A percentile compares a stretch with the other conserved stretches of the same genome.
phyloP scores from a whole-genome alignment of 1,139 yeast species.

The Nadsonia starkeyi-henricii region DNA sequence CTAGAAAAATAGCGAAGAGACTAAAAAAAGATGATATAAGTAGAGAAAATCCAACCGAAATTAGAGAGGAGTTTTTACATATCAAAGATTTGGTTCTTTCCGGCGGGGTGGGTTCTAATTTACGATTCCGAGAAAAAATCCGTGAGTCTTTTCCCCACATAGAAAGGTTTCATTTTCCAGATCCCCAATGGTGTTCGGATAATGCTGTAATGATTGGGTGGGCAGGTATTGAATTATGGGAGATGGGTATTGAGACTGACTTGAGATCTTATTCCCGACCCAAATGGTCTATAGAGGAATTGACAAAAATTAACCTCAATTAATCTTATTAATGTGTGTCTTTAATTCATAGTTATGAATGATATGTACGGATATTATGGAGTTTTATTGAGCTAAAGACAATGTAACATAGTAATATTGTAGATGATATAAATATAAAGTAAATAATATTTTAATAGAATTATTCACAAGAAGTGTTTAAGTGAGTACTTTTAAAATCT shows the following conservation, averaged over 20 bases:
- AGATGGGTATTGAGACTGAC: constrained; percentile 32
- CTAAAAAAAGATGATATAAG: background rate
- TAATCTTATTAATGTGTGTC: no score
- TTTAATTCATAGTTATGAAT: no score
- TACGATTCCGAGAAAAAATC: constrained; percentile 39
- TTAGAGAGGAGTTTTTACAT: background rate
- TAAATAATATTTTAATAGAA: no score
- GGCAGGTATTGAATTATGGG: constrained; percentile 84
- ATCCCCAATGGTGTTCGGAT: constrained; percentile 67
- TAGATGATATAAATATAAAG: no score
- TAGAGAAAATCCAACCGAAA: background rate
- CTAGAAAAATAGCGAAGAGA: background rate
- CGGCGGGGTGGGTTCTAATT: constrained; percentile 89
- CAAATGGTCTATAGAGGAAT: constrained; percentile 49
- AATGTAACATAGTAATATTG: no score
- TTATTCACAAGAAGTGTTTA: no score
- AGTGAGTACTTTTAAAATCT: background rate
- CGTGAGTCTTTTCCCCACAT: constrained; percentile 22
- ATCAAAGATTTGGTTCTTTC: constrained; percentile 40
- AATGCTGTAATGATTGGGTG: constrained; percentile 96
- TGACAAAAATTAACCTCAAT: constrained; percentile 6
- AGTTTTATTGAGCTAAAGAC: no score
- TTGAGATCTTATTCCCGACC: constrained; percentile 44
- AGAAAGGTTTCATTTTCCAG: constrained; percentile 41
- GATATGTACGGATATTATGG: no score